Percentiles rank a stretch among this genome's conserved stretches.
Conservation (phyloP, 2,329 filamentous ascomycete genomes). For the Colletotrichum eleusines region DNA sequence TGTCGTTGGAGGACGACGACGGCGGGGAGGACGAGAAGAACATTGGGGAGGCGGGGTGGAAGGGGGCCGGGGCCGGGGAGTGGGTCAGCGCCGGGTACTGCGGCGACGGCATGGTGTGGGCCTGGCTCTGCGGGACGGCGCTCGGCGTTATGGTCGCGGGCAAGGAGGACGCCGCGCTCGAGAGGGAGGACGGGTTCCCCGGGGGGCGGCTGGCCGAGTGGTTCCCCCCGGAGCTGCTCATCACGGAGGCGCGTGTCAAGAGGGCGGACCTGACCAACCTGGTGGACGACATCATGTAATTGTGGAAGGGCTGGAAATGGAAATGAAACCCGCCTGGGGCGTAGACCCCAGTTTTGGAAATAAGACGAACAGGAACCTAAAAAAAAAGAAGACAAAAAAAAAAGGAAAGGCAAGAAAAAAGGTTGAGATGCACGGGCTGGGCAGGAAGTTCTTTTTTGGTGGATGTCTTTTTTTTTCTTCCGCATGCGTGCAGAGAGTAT, state of each 20-base stretch:
- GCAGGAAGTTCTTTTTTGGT: too few species aligned
- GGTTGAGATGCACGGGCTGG: too few species aligned
- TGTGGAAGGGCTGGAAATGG: too few species aligned
- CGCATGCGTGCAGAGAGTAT: too few species aligned
- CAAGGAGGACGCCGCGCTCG: slow-evolving; percentile 49
- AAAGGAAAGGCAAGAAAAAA: too few species aligned
- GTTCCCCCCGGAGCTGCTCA: slow-evolving; percentile 55
- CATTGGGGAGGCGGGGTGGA: background rate
- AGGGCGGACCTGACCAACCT: slow-evolving; percentile 54
- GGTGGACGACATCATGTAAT: slow-evolving; percentile 42
- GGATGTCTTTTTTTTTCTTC: too few species aligned
- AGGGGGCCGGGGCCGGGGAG: slow-evolving; percentile 51
- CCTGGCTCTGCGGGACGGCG: slow-evolving; percentile 64
- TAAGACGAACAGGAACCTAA: too few species aligned
- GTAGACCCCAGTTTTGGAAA: too few species aligned
- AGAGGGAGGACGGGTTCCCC: slow-evolving; percentile 50
- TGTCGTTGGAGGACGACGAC: background rate
- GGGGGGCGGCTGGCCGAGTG: slow-evolving; percentile 53
- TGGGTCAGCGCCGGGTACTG: slow-evolving; percentile 66
- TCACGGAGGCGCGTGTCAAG: slow-evolving; percentile 51
- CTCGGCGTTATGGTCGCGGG: slow-evolving; percentile 60
- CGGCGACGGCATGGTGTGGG: slow-evolving; percentile 66
- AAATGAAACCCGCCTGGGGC: too few species aligned
- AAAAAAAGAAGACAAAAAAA: too few species aligned
- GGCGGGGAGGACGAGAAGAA: background rate